Evolutionary conservation across 164 flowering plant genomes (phyloP), one percentile per base, ranked within the genome.

Genomic region (Dillenia suffruticosa): DNA sequence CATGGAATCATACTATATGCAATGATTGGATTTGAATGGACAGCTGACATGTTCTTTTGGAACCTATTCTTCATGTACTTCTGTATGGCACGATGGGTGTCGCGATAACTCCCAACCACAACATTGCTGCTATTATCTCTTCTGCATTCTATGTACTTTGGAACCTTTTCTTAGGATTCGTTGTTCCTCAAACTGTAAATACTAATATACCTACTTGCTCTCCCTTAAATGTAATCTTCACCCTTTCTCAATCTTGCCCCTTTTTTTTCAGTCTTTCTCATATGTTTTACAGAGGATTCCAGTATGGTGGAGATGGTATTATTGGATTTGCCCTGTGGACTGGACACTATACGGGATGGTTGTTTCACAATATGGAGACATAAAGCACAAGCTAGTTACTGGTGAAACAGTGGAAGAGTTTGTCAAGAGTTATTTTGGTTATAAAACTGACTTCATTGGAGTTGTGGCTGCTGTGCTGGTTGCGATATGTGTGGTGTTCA

Each of bases 151-250:
- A 72, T 8, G 62, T 59, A 12, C 40, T 81, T 12, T 81, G 85
- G 82, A 78, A 72, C 63, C 67, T 81, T 17, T 81, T 81, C 70
- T 78, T 82, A 2, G 85, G 85, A 13, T 81, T 78, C 60, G n/a
- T 79, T 54, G 45, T 78, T 44, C 85, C 85, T 10, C 59, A 59
- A 44, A 51, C 81, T 5, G 85, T 79, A 70, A 79, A 71, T 65
- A 15, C 40, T 7, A 32, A 5, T 4, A 6, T 32, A 0, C 40
- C 40, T 32, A 32, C 40, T 32, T 32, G 40, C 40, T 32, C 40
- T 32, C 40, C 40, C 6, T 32, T 0, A 4, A 6, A 32, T 32
- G 7, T 12, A 14, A 46, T 17, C 3, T 12, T 51, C 19, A n/a
- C 48, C 12, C 12, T 0, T 9, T 2, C 9, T 22, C 56, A 9